A percentile compares a stretch with the other conserved stretches of the same genome.
Evolutionary conservation across 306 rosid genomes (phyloP).

Genomic region (Castanopsis chinensis): DNA sequence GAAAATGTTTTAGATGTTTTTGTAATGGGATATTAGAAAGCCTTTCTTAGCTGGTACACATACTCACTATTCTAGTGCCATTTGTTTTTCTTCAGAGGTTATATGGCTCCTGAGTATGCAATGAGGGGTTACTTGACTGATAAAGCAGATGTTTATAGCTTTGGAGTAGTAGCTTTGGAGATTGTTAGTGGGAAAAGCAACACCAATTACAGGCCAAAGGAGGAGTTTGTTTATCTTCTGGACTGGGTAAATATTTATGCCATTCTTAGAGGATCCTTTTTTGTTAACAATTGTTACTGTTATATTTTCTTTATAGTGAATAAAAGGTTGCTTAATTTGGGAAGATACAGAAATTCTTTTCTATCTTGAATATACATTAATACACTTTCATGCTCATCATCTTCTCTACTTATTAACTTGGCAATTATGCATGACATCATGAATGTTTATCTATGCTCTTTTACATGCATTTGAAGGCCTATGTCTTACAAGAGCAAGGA

Average conservation of each 20-base stretch:
- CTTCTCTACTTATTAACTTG: background rate
- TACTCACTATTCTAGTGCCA: slow-evolving; percentile 9
- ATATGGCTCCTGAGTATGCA: slow-evolving; percentile 95
- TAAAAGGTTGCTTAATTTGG: background rate
- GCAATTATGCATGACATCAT: background rate
- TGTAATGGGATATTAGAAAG: background rate
- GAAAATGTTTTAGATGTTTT: background rate
- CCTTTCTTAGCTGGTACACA: background rate
- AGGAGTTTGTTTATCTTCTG: slow-evolving; percentile 80
- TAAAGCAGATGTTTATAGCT: slow-evolving; percentile 83
- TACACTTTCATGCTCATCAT: background rate
- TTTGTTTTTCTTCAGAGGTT: slow-evolving; percentile 50
- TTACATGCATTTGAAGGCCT: slow-evolving; percentile 53
- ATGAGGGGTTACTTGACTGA: slow-evolving; percentile 81
- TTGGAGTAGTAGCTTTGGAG: slow-evolving; percentile 69
- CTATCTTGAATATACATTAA: background rate
- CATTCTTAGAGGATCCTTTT: background rate
- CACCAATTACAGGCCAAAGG: slow-evolving; percentile 61
- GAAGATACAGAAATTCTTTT: background rate
- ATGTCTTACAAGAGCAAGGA: slow-evolving; percentile 91
- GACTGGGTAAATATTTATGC: slow-evolving; percentile 64
- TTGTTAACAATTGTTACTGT: background rate
- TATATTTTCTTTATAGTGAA: background rate
- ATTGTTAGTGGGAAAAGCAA: slow-evolving; percentile 85
- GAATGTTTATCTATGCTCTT: background rate